Evolutionary conservation across 768 basidiomycete species (phyloP).

Genomic region (Galerina marginata): DNA sequence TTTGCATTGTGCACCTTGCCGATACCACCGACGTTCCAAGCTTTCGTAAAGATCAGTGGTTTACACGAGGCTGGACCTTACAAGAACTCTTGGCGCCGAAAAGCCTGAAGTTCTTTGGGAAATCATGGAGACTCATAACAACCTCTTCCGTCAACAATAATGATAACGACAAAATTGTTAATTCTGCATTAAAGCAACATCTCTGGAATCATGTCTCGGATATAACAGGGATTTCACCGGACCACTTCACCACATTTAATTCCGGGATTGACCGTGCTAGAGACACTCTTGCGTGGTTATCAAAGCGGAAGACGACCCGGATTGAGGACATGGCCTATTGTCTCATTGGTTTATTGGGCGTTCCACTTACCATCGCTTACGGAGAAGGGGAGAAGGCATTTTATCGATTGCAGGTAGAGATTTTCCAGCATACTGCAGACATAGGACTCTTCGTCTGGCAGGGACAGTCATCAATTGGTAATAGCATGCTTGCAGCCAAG

Average conservation of each 20-base stretch:
- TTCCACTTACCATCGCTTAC: conserved; percentile 2
- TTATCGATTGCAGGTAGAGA: neutral
- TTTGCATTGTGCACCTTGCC: conserved; percentile 7
- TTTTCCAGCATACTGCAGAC: neutral
- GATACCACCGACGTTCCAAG: neutral
- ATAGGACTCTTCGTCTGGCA: neutral
- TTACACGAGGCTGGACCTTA: neutral
- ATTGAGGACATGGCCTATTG: conserved; percentile 5
- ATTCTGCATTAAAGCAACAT: neutral
- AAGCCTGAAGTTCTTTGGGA: neutral
- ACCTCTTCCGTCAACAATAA: neutral
- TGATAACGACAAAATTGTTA: neutral
- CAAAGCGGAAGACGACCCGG: neutral
- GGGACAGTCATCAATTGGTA: neutral
- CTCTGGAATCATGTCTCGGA: neutral
- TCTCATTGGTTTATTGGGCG: conserved; percentile 3
- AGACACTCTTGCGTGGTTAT: neutral
- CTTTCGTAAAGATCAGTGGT: too few species aligned
- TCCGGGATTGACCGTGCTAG: neutral
- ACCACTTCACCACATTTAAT: neutral
- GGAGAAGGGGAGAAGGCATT: conserved; percentile 3
- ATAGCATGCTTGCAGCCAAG: neutral
- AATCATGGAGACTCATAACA: neutral
- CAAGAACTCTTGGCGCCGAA: conserved; percentile 4
- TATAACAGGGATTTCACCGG: neutral